Evolutionary conservation across 129 eudicot species (phyloP).

Genomic region (Lactuca saligna): DNA sequence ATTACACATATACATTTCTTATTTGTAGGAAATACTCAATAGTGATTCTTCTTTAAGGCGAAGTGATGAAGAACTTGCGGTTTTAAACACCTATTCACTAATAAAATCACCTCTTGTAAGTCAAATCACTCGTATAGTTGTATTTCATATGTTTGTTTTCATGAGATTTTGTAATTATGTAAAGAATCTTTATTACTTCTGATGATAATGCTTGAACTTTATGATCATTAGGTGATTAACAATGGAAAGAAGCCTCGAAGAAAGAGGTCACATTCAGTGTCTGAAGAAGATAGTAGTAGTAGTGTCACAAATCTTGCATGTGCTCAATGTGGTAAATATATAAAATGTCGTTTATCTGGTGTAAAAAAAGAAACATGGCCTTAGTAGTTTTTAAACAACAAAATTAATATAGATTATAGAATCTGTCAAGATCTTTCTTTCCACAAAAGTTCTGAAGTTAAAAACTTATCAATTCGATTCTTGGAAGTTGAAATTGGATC

Average conservation of each 20-base stretch:
- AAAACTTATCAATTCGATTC: too few relatives aligned
- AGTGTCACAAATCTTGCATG: conserved; percentile 48
- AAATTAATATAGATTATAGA: neutral
- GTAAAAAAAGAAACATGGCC: too few relatives aligned
- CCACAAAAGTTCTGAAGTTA: neutral
- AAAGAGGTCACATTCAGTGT: conserved; percentile 57
- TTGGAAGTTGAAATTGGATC: neutral
- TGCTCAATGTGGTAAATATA: conserved; percentile 73
- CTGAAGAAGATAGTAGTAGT: conserved; percentile 38
- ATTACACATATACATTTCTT: conserved; percentile 2
- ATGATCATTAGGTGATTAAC: conserved; percentile 54
- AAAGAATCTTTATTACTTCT: conserved; percentile 3
- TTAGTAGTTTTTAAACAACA: neutral
- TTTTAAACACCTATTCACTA: conserved; percentile 60
- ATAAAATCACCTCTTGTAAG: conserved; percentile 90
- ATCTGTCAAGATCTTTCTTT: neutral
- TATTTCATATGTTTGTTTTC: conserved; percentile 1
- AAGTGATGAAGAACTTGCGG: conserved; percentile 68
- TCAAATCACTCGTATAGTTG: conserved; percentile 9
- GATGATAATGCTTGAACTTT: neutral
- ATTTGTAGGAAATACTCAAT: conserved; percentile 69
- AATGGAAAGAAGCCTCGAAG: conserved; percentile 39
- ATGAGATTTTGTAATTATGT: neutral
- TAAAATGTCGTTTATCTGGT: too few relatives aligned
- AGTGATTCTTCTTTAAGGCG: conserved; percentile 77